These are phyloP conservation scores for Austroboletus rostrupii DNA, from an alignment of 1,284 basidiomycete genomes.

Conservation along the genomic window DNA sequence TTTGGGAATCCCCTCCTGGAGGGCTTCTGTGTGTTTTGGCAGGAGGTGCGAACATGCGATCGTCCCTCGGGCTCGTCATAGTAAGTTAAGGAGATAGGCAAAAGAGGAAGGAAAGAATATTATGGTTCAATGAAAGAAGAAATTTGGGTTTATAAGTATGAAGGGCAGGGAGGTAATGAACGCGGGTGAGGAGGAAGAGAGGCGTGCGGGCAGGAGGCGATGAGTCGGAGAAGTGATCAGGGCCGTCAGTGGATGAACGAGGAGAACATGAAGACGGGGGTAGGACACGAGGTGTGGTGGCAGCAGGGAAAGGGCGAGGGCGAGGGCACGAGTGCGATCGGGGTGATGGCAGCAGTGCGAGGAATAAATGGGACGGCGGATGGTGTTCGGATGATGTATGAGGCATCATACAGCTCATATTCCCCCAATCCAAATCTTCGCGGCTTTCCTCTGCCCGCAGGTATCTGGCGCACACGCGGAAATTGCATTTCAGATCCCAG, in stretches of 20 bases:
- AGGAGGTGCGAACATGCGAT: slow-evolving; percentile 54
- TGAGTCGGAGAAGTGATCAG: slow-evolving; percentile 42
- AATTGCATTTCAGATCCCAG: slow-evolving; percentile 33
- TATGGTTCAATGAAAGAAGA: slow-evolving; percentile 46
- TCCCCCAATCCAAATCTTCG: slow-evolving; percentile 23
- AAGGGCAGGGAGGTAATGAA: slow-evolving; percentile 36
- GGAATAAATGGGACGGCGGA: slow-evolving; percentile 32
- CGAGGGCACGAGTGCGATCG: slow-evolving; percentile 33
- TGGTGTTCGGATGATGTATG: slow-evolving; percentile 27
- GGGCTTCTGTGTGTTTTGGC: slow-evolving; percentile 59
- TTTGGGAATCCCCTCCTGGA: slow-evolving; percentile 52
- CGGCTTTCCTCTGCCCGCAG: slow-evolving; percentile 14
- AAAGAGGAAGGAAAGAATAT: slow-evolving; percentile 48
- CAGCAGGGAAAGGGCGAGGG: slow-evolving; percentile 37
- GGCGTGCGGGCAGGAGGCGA: slow-evolving; percentile 35
- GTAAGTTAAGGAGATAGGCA: slow-evolving; percentile 46
- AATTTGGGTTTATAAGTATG: slow-evolving; percentile 46
- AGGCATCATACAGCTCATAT: slow-evolving; percentile 16
- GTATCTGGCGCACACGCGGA: slow-evolving; percentile 36
- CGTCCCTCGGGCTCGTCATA: slow-evolving; percentile 62
- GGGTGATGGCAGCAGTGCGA: slow-evolving; percentile 23
- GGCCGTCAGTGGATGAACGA: slow-evolving; percentile 37
- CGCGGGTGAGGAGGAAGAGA: slow-evolving; percentile 27
- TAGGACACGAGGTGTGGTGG: slow-evolving; percentile 42
- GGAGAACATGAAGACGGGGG: slow-evolving; percentile 44